These are phyloP conservation scores for Xylariomycetidae sp. DNA, from an alignment of 2,329 filamentous ascomycete species.

Conservation along the genomic window DNA sequence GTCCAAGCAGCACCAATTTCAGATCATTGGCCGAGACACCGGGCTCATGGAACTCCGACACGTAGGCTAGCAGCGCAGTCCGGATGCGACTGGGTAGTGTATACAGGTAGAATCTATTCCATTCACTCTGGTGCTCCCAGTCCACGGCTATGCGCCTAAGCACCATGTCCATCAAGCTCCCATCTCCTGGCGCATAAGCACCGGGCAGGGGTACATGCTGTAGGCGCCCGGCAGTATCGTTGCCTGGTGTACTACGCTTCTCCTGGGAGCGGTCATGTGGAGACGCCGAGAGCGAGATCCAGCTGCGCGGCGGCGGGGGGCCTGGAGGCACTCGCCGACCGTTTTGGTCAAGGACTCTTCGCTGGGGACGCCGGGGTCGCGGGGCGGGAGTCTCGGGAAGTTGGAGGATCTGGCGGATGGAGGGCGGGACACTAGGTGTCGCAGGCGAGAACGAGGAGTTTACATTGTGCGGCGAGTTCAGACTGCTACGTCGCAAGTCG, in stretches of 20 bases:
- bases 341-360: conserved; percentile 27
- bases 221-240: conserved; percentile 9
- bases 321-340: conserved; percentile 53
- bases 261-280: conserved; percentile 23
- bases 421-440: conserved; percentile 53
- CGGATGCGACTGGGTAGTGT: conserved; percentile 50
- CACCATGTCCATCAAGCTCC: conserved; percentile 48
- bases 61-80: conserved; percentile 45
- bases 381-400: conserved; percentile 54
- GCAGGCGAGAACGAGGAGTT: conserved; percentile 26
- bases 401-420: conserved; percentile 54
- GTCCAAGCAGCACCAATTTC: conserved; percentile 30
- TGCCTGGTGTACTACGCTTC: conserved; percentile 15
- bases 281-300: conserved; percentile 37
- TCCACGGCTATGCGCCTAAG: conserved; percentile 46
- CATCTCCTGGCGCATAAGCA: conserved; percentile 35
- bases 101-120: conserved; percentile 53
- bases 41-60: conserved; percentile 39
- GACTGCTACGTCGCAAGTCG: conserved; percentile 46
- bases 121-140: conserved; percentile 52
- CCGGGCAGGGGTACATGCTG: conserved; percentile 37
- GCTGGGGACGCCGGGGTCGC: conserved; percentile 39
- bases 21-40: conserved; percentile 49
- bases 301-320: conserved; percentile 55
- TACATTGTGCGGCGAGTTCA: conserved; percentile 22